Evolutionary conservation across 2,329 filamentous ascomycete species (phyloP).

Genomic region (Kalmusia sp.): DNA sequence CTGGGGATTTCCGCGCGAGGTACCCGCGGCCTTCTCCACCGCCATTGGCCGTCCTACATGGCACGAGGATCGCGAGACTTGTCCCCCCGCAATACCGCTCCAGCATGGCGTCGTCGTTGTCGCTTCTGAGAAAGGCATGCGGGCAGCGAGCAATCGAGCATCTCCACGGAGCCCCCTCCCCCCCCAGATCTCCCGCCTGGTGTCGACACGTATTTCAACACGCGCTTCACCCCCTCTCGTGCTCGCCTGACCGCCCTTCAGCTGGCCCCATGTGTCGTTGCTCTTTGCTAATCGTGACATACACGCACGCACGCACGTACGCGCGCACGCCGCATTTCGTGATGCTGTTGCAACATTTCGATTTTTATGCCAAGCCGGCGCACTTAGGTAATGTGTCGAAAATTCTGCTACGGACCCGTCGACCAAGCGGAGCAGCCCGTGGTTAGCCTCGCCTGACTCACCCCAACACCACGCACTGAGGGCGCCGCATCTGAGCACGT

Average conservation of each 20-base stretch:
- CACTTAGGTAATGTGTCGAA: slow-evolving; percentile 38
- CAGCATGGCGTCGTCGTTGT: slow-evolving; percentile 22
- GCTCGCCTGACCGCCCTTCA: neutral
- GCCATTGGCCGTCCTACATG: slow-evolving; percentile 11
- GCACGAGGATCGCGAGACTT: slow-evolving; percentile 8
- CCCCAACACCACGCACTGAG: slow-evolving; percentile 34
- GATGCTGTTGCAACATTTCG: slow-evolving; percentile 11
- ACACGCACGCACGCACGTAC: slow-evolving; percentile 13
- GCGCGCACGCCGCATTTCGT: slow-evolving; percentile 16
- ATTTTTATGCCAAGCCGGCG: slow-evolving; percentile 36
- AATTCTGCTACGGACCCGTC: slow-evolving; percentile 28
- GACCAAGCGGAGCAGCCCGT: slow-evolving; percentile 24
- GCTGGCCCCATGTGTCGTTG: slow-evolving; percentile 2
- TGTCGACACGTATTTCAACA: slow-evolving; percentile 10
- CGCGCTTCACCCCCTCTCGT: slow-evolving; percentile 12
- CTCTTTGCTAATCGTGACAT: slow-evolving; percentile 30
- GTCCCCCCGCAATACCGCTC: neutral
- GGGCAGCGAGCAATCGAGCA: slow-evolving; percentile 25
- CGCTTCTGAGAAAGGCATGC: slow-evolving; percentile 37
- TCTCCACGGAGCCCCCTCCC: slow-evolving; percentile 38
- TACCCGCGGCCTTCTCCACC: slow-evolving; percentile 17
- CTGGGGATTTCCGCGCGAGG: slow-evolving; percentile 18
- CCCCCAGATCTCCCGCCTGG: slow-evolving; percentile 12
- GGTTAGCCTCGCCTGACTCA: slow-evolving; percentile 28
- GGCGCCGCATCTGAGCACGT: slow-evolving; percentile 19